Evolutionary conservation across 768 basidiomycete species (phyloP).

Genomic region (Hygrocybe punicea): DNA sequence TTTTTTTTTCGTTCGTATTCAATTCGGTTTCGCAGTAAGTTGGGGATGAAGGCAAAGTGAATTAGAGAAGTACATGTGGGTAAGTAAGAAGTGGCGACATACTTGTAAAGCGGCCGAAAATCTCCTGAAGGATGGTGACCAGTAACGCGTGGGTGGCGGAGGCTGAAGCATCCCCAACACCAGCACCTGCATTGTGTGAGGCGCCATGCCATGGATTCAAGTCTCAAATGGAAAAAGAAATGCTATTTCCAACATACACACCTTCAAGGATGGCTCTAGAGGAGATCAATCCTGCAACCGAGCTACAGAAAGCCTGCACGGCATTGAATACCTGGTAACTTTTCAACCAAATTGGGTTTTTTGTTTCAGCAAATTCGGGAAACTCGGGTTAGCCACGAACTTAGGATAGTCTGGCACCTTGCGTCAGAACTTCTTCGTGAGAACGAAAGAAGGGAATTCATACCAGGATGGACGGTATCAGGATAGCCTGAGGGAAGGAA

Average conservation of each 20-base stretch:
- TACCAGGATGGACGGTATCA: slow-evolving; percentile 57
- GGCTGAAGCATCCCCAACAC: slow-evolving; percentile 65
- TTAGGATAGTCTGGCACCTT: slow-evolving; percentile 48
- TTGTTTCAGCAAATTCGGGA: slow-evolving; percentile 5
- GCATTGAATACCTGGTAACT: slow-evolving; percentile 69
- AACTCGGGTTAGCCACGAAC: slow-evolving; percentile 30
- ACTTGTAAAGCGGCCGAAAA: slow-evolving; percentile 63
- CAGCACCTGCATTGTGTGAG: slow-evolving; percentile 45
- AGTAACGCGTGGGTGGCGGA: slow-evolving; percentile 65
- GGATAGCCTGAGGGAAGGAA: slow-evolving; percentile 67
- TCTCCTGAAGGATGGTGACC: slow-evolving; percentile 63
- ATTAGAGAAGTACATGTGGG: background rate
- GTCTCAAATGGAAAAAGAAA: background rate
- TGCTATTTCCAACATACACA: slow-evolving; percentile 15
- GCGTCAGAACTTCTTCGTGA: background rate
- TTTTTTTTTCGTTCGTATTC: no score
- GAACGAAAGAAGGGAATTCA: background rate
- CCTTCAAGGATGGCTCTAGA: slow-evolving; percentile 69
- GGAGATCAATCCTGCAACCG: slow-evolving; percentile 58
- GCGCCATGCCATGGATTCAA: background rate
- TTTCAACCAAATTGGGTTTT: slow-evolving; percentile 9
- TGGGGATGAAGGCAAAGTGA: background rate
- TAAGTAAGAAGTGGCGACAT: slow-evolving; percentile 18
- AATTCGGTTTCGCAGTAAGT: background rate
- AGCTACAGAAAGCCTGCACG: slow-evolving; percentile 67